Percentiles rank a stretch among this genome's conserved stretches.
Conservation (phyloP, 169 alveolate genomes). For the Blepharisma undulans region DNA sequence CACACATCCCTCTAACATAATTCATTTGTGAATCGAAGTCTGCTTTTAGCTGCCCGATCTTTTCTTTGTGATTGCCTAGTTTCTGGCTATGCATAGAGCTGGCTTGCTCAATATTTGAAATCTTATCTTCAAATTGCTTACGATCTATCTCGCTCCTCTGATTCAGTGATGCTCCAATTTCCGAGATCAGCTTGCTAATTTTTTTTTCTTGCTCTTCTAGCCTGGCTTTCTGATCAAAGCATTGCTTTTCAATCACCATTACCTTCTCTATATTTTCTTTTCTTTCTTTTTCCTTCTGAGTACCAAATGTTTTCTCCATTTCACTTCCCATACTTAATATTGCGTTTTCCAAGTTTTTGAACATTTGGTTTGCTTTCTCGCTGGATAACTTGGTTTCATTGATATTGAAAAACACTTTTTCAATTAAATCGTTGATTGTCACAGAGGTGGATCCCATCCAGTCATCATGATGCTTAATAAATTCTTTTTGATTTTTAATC, state of each 20-base stretch:
- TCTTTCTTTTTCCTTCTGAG: not conserved
- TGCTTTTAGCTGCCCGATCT: not conserved
- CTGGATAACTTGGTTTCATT: not conserved
- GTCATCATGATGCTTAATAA: not conserved
- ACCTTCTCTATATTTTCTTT: not conserved
- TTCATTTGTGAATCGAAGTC: not conserved
- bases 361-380: not conserved
- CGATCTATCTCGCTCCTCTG: not conserved
- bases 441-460: not conserved
- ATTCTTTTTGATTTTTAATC: not conserved
- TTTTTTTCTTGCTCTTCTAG: not conserved
- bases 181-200: not conserved
- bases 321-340: not conserved
- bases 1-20: not conserved
- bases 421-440: not conserved
- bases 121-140: not conserved
- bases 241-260: not conserved
- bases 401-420: not conserved
- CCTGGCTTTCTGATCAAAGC: not conserved
- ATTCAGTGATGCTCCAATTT: not conserved
- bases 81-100: not conserved
- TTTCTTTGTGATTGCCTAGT: not conserved
- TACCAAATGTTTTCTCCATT: not conserved
- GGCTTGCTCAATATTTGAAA: not conserved
- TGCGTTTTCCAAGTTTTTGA: not conserved